Evolutionary conservation across 495 filamentous ascomycete genomes (phyloP).

Genomic region (Penicillium maclennaniae): DNA sequence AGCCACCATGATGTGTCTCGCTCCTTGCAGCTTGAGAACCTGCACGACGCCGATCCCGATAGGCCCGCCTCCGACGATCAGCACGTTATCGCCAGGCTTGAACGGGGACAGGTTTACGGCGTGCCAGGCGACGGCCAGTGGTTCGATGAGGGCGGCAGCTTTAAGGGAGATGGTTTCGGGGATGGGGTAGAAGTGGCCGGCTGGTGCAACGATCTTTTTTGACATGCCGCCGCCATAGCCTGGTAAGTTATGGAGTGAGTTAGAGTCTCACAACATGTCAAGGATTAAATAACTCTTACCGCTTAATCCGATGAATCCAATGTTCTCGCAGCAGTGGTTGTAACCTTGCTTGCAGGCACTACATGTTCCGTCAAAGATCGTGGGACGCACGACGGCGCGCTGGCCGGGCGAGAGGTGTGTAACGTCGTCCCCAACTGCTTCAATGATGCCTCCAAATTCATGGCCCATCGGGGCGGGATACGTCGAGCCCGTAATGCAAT

Average conservation of each 20-base stretch:
- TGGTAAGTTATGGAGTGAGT: background rate
- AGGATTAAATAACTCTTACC: constrained; percentile 19
- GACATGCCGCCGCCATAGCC: constrained; percentile 29
- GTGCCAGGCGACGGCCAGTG: constrained; percentile 60
- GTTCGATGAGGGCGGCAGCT: constrained; percentile 52
- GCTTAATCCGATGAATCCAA: constrained; percentile 58
- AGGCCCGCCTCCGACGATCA: constrained; percentile 56
- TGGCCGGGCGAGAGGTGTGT: constrained; percentile 48
- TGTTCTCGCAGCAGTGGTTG: constrained; percentile 56
- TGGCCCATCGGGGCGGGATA: constrained; percentile 58
- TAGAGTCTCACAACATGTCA: background rate
- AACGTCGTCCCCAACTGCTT: constrained; percentile 55
- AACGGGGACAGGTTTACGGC: constrained; percentile 50
- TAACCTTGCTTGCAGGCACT: constrained; percentile 47
- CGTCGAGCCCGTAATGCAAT: constrained; percentile 51
- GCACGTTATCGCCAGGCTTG: constrained; percentile 40
- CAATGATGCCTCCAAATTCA: constrained; percentile 55
- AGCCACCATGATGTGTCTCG: constrained; percentile 48
- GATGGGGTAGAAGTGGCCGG: constrained; percentile 25
- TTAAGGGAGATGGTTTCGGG: constrained; percentile 18
- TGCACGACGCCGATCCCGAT: constrained; percentile 58
- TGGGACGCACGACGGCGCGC: constrained; percentile 54
- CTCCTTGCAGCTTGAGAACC: constrained; percentile 46
- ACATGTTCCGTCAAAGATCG: constrained; percentile 57
- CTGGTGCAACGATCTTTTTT: constrained; percentile 25